These are phyloP conservation scores for Dendrobium nobile DNA, from an alignment of 106 monocot genomes.

Conservation along the genomic window DNA sequence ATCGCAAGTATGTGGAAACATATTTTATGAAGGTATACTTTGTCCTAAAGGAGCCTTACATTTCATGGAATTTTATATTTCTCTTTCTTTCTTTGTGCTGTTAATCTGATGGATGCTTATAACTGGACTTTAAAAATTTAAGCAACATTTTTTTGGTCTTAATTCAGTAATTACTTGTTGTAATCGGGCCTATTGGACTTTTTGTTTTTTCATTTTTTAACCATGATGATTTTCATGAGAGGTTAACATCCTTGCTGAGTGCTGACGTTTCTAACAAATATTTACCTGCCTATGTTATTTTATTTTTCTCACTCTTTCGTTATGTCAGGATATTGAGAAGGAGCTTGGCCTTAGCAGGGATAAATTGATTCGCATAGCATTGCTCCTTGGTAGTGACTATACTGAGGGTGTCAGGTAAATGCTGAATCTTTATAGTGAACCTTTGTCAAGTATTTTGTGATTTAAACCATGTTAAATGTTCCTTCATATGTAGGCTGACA, in stretches of 20 bases:
- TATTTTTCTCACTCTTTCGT: slow-evolving; percentile 10
- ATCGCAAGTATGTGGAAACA: slow-evolving; percentile 98
- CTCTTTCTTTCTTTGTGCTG: background rate
- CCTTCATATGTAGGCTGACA: background rate
- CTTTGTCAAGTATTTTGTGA: background rate
- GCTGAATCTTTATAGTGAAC: background rate
- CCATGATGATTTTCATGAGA: background rate
- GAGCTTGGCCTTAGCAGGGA: slow-evolving; percentile 92
- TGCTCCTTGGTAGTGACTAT: slow-evolving; percentile 99
- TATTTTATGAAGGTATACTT: slow-evolving; percentile 90
- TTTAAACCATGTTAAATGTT: background rate
- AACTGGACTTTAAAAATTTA: background rate
- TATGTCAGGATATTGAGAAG: slow-evolving; percentile 75
- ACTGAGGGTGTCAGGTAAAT: slow-evolving; percentile 92
- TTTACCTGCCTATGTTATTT: background rate
- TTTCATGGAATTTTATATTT: background rate
- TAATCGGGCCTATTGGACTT: background rate
- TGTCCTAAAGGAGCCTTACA: background rate
- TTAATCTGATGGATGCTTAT: background rate
- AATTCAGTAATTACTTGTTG: background rate
- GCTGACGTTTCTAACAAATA: background rate
- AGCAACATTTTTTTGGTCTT: background rate
- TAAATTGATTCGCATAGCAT: slow-evolving; percentile 78
- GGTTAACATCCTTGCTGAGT: background rate
- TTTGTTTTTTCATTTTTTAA: background rate